These are phyloP conservation scores for Colletotrichum salicis DNA, from an alignment of 2,329 filamentous ascomycete species.

Conservation along the genomic window DNA sequence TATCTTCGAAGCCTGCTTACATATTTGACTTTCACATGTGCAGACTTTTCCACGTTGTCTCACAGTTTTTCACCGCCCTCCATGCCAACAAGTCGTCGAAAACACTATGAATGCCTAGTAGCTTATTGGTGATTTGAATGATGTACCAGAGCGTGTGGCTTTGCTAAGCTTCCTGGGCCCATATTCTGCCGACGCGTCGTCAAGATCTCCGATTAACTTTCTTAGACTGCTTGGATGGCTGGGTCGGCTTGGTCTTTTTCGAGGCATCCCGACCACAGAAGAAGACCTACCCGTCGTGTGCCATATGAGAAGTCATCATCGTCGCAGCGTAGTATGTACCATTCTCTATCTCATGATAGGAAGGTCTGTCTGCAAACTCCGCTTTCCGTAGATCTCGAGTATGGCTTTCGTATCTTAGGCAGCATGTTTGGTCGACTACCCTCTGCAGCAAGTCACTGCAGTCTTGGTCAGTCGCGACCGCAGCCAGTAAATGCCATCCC, in stretches of 20 bases:
- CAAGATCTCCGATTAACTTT: neutral
- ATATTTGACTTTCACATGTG: neutral
- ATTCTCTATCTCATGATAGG: too few relatives aligned
- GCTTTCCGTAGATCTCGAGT: too few relatives aligned
- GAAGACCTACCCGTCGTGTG: neutral
- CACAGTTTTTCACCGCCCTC: neutral
- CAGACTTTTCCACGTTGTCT: neutral
- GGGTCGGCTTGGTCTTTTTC: neutral
- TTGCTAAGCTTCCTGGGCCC: neutral
- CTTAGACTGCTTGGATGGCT: neutral
- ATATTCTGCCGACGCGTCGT: neutral
- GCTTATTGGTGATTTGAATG: neutral
- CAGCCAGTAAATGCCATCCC: too few relatives aligned
- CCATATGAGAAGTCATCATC: neutral
- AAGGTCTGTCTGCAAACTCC: too few relatives aligned
- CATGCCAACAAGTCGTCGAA: neutral
- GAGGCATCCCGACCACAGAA: neutral
- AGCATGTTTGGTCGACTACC: too few relatives aligned
- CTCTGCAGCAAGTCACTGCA: too few relatives aligned
- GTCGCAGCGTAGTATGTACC: neutral
- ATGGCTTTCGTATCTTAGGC: too few relatives aligned
- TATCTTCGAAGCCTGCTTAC: neutral
- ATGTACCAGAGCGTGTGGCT: neutral
- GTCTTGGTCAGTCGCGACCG: too few relatives aligned
- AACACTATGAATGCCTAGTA: neutral